A percentile compares a stretch with the other conserved stretches of the same genome.
Conservation (phyloP, 2,329 filamentous ascomycete species). For the Nannizziopsis barbatae region DNA sequence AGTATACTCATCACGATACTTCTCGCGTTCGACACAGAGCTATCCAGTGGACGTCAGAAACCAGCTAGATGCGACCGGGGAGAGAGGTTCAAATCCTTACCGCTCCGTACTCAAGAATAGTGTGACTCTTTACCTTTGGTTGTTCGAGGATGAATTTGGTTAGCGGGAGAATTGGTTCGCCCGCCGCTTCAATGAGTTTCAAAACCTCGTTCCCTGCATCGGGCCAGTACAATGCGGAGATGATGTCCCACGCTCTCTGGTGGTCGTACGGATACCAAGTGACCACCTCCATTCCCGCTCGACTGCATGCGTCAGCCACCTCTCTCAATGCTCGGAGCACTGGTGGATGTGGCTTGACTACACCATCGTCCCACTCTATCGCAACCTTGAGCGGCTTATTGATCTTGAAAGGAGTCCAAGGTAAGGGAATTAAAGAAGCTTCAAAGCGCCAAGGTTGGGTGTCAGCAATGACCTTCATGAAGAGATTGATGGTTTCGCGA, state of each 20-base stretch:
- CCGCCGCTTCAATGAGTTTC: constrained; percentile 41
- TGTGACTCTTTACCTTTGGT: constrained; percentile 35
- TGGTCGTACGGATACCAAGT: constrained; percentile 38
- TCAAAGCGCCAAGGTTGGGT: constrained; percentile 30
- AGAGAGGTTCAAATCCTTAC: constrained; percentile 1
- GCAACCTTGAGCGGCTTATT: constrained; percentile 33
- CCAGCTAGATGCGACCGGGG: too few species aligned
- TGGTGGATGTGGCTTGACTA: constrained; percentile 47
- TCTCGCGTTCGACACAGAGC: constrained; percentile 10
- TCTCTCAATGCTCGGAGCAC: constrained; percentile 44
- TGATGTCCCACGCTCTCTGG: constrained; percentile 38
- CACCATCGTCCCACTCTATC: constrained; percentile 39
- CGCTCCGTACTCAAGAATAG: constrained; percentile 34
- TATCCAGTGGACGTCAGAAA: background rate
- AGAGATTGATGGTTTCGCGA: constrained; percentile 28
- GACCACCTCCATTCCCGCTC: constrained; percentile 19
- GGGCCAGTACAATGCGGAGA: constrained; percentile 44
- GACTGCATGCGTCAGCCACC: constrained; percentile 23
- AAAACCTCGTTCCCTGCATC: constrained; percentile 49
- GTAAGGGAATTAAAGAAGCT: constrained; percentile 27
- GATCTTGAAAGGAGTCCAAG: constrained; percentile 24
- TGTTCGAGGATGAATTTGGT: constrained; percentile 50
- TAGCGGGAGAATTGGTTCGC: constrained; percentile 49
- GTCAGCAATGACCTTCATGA: constrained; percentile 26
- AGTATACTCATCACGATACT: constrained; percentile 37